These are phyloP conservation scores for Xylariaceae sp. DNA, from an alignment of 2,329 filamentous ascomycete species.

Conservation along the genomic window DNA sequence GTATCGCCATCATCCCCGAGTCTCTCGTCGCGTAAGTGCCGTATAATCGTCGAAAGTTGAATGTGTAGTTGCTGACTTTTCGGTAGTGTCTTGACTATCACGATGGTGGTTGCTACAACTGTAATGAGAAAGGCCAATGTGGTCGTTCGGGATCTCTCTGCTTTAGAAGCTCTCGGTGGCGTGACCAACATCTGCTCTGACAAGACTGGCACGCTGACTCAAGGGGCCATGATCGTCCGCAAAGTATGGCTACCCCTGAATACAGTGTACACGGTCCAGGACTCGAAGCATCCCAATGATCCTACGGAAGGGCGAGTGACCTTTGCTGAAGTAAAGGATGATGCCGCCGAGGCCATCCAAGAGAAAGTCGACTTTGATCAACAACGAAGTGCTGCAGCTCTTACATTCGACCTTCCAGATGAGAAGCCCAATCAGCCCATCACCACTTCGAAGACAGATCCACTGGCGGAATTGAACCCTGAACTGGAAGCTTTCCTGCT, in stretches of 20 bases:
- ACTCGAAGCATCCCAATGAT: conserved; percentile 56
- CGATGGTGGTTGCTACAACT: conserved; percentile 61
- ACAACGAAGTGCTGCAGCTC: conserved; percentile 54
- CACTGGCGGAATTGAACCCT: conserved; percentile 42
- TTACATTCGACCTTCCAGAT: conserved; percentile 59
- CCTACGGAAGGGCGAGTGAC: conserved; percentile 55
- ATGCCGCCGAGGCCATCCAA: conserved; percentile 33
- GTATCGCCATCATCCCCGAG: conserved; percentile 59
- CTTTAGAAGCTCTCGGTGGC: conserved; percentile 63
- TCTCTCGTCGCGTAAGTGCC: conserved; percentile 55
- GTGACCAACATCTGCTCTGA: conserved; percentile 71
- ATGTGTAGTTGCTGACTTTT: conserved; percentile 14
- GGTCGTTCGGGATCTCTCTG: conserved; percentile 60
- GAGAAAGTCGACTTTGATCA: conserved; percentile 52
- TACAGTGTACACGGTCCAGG: conserved; percentile 54
- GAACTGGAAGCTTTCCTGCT: conserved; percentile 48
- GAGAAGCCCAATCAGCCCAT: conserved; percentile 43
- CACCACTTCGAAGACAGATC: conserved; percentile 33
- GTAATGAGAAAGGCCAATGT: conserved; percentile 61
- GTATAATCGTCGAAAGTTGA: conserved; percentile 12
- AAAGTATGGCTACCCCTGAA: conserved; percentile 59
- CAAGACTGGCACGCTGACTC: conserved; percentile 65
- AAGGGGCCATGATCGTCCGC: conserved; percentile 64
- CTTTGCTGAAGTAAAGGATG: conserved; percentile 37
- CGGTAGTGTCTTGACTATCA: conserved; percentile 58